phyloP scores from a whole-genome alignment of 2,329 filamentous ascomycete species.

The Pseudogymnoascus sp. region DNA sequence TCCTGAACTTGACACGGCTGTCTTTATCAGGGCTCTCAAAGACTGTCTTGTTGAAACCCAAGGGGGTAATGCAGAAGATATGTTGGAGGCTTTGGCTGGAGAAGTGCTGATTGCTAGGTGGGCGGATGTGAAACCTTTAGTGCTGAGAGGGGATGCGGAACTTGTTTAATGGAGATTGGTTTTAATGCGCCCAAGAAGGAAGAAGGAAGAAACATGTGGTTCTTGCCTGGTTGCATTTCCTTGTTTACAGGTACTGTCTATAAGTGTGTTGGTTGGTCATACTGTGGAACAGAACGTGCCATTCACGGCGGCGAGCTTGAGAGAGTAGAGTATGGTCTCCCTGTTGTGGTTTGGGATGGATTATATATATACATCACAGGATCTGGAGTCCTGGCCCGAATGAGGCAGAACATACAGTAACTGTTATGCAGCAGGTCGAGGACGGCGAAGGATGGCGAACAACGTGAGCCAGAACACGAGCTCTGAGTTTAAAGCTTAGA shows the following conservation, averaged over 20 bases:
- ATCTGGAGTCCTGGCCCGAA: neutral
- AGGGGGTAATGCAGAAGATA: conserved; percentile 56
- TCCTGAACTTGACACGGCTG: conserved; percentile 73
- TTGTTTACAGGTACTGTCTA: neutral
- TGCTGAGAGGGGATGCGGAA: conserved; percentile 49
- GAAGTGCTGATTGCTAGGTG: conserved; percentile 63
- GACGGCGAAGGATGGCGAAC: neutral
- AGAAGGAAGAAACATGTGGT: neutral
- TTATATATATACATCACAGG: neutral
- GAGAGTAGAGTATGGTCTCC: neutral
- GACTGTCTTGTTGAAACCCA: conserved; percentile 51
- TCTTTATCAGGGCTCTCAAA: conserved; percentile 69
- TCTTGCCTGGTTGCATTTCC: neutral
- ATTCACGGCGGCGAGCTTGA: neutral
- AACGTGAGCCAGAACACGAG: neutral
- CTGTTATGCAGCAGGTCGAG: neutral
- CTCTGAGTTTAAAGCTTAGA: too few relatives aligned
- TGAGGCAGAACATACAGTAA: neutral
- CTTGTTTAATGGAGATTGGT: conserved; percentile 36
- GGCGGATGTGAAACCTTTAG: conserved; percentile 61
- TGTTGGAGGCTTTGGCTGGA: conserved; percentile 49
- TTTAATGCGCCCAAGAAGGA: neutral
- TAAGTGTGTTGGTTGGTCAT: neutral
- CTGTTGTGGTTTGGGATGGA: neutral
- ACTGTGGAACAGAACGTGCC: neutral